Evolutionary conservation across 352 stramenopile species (phyloP), one percentile per base, ranked within the genome.

Genomic region (Globisporangium nodosum): DNA sequence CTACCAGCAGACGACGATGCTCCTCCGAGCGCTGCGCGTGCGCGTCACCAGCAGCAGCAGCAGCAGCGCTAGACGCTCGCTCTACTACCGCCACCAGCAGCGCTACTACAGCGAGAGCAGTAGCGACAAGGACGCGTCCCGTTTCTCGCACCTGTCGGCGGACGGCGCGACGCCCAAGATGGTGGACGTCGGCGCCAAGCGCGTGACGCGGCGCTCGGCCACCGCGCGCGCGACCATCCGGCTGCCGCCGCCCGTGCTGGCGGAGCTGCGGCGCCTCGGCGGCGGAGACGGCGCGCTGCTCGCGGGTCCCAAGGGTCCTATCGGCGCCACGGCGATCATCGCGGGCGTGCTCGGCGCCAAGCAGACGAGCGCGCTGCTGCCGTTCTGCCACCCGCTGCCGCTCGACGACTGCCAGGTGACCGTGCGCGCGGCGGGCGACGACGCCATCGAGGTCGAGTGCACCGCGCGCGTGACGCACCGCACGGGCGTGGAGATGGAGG

Each of bases 401-500:
- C 57, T 98, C 9, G 88, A 98, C 56, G 76, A 95, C 71, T 94
- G 94, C 20, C 75, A 97, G 54, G 70, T 98, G 21, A 56, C 75
- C n/a, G 86, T 98, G 56, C 20, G 78, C 46, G 69, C 96, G 3
- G 62, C 69, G 33, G 65, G 58, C 6, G 53, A 69, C 3, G 75
- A 81, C 49, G 65, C 76, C 16, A 87, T 98, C 51, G 84, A 79
- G 51, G 66, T 98, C 60, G 79, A 96, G 56, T 97, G 89, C 63
- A 76, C 82, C 21, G 96, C 96, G 60, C 70, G 74, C 35, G 91
- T 97, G 46, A 97, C 89, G 18, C 89, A 98, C 70, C 96, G 96
- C 67, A 98, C 95, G 0, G 94, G 94, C 49, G 92, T 98, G 9
- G 93, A 98, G 73, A 98, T 98, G 91, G 89, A 98, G 68, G 96